Base-by-base conservation (phyloP, 176 grass and related monocot genomes). In the Musa itinerans region DNA sequence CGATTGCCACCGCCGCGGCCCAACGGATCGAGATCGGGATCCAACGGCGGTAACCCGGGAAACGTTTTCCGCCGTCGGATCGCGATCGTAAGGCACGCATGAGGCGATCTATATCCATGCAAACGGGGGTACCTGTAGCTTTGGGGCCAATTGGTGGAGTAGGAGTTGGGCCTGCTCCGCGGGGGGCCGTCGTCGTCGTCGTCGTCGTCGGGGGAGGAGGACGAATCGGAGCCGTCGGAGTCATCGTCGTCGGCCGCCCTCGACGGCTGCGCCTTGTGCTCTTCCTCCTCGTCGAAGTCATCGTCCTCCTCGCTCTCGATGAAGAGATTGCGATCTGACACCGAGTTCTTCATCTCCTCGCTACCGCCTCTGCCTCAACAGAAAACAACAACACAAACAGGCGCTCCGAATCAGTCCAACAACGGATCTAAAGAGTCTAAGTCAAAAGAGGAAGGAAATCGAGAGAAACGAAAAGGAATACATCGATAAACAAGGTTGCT, bases 61-160 rank as follows among this genome's bases (percentile, higher is more conserved):
- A 51, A 17, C 1, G 1, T 43, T 51, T 50, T 10, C 15, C 2
- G 5, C 8, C 43, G 68, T 70, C 68, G 48, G 48, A 70, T 70
- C 68, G 50, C 43, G 34, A 70, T 50, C 29, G 43, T 10, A 16
- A 27, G 65, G 65, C 25, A 10, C 12, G 23, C 9, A 43, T 67
- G 12, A 5, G 9, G 22, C 23, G 26, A 25, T 25, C 23, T 10
- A 27, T 10, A 27, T 65, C 12, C 10, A 10, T 8, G 63, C 10
- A 65, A 23, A 70, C 17, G 23, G 17, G 57, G 12, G 54, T 74
- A 96, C 92, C 92, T 96, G 94, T 98, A 98, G 61, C 94, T 98
- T 84, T 93, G 94, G 68, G 90, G 94, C 94, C 88, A 93, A 74
- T 86, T 83, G 24, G 90, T 87, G 72, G 80, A 84, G 84, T 98